phyloP scores from a whole-genome alignment of 2,329 filamentous ascomycete genomes.

The Chaetomium olivaceum region DNA sequence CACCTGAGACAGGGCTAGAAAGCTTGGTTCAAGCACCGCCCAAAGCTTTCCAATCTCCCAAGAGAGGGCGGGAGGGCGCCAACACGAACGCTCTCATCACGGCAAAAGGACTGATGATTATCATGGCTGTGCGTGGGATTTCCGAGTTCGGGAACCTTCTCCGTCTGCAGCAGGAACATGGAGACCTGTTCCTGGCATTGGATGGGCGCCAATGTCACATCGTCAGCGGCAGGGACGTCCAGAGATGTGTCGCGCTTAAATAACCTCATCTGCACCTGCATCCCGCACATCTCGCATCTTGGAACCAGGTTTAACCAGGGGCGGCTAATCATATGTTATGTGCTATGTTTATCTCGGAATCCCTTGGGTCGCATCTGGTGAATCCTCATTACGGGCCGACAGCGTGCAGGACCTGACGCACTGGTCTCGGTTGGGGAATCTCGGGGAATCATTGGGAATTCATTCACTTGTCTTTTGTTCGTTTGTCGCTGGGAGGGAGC shows the following conservation, averaged over 20 bases:
- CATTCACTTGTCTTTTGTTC: neutral
- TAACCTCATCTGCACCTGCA: slow-evolving; percentile 18
- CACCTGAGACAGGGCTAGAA: slow-evolving; percentile 4
- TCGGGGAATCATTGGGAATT: neutral
- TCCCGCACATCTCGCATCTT: slow-evolving; percentile 13
- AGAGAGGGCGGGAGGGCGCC: neutral
- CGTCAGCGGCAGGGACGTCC: neutral
- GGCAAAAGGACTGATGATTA: slow-evolving; percentile 7
- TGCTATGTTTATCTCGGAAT: slow-evolving; percentile 4
- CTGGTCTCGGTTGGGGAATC: neutral
- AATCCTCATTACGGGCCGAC: neutral
- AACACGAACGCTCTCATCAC: slow-evolving; percentile 16
- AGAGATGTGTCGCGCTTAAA: slow-evolving; percentile 11
- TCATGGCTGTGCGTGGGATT: neutral
- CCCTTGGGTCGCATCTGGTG: neutral
- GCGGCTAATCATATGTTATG: slow-evolving; percentile 15
- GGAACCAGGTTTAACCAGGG: slow-evolving; percentile 6
- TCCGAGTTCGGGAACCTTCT: neutral
- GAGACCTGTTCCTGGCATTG: neutral
- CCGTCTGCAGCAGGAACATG: slow-evolving; percentile 1
- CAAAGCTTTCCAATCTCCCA: slow-evolving; percentile 9
- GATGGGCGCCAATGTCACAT: slow-evolving; percentile 11
- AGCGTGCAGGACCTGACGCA: neutral
- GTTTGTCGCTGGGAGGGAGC: neutral
- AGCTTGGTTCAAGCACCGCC: slow-evolving; percentile 7